phyloP scores from a whole-genome alignment of 1,284 basidiomycete genomes.

The Cutaneotrichosporon arboriforme region DNA sequence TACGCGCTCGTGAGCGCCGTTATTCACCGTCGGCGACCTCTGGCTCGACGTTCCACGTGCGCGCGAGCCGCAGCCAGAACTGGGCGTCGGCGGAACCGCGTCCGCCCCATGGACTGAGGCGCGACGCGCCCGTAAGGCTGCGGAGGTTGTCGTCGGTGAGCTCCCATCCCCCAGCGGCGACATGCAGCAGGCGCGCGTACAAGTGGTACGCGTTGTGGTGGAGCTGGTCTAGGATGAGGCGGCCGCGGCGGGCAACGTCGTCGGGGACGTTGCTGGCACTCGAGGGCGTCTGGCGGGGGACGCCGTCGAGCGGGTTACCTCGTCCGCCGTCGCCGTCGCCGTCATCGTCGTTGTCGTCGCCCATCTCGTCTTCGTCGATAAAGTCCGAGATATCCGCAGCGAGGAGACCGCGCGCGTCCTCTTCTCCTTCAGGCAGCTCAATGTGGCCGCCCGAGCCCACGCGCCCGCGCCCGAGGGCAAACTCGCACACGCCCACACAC shows the following conservation, averaged over 20 bases:
- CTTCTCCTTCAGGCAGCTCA: constrained; percentile 30
- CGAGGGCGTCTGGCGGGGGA: constrained; percentile 14
- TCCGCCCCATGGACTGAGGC: constrained; percentile 10
- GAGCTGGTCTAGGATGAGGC: constrained; percentile 37
- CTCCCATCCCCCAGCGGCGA: constrained; percentile 17
- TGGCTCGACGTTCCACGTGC: constrained; percentile 19
- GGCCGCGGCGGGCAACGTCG: constrained; percentile 29
- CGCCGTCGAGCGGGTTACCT: not conserved
- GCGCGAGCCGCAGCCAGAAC: constrained; percentile 17
- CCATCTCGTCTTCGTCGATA: constrained; percentile 14
- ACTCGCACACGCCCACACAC: constrained; percentile 44
- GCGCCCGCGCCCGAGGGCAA: constrained; percentile 33
- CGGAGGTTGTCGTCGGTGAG: constrained; percentile 14
- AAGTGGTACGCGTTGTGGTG: constrained; percentile 42
- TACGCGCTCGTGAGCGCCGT: not conserved
- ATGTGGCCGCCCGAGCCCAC: constrained; percentile 17
- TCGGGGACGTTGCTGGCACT: constrained; percentile 4
- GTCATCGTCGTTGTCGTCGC: constrained; percentile 10
- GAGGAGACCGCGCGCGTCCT: constrained; percentile 28
- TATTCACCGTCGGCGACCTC: not conserved
- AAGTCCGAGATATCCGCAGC: constrained; percentile 15
- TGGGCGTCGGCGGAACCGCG: constrained; percentile 1
- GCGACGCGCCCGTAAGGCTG: constrained; percentile 9
- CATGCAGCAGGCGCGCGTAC: constrained; percentile 21
- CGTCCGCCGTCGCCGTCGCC: not conserved